phyloP scores from a whole-genome alignment of 352 stramenopile genomes.

The Pythium volutum region DNA sequence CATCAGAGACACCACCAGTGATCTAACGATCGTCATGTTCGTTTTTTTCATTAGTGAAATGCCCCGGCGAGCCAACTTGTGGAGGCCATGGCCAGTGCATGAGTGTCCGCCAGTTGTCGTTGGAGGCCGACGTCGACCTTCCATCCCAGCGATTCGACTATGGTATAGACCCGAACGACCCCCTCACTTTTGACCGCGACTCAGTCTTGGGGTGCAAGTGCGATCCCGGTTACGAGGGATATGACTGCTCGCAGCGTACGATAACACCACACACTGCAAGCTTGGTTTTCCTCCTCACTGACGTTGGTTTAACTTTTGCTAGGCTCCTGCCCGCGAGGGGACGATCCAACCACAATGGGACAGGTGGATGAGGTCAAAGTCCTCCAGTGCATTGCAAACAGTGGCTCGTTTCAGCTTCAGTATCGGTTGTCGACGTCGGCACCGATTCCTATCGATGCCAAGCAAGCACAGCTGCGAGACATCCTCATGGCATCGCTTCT shows the following conservation, averaged over 20 bases:
- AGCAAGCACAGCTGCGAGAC: slow-evolving; percentile 36
- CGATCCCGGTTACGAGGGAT: slow-evolving; percentile 86
- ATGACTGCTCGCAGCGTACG: slow-evolving; percentile 82
- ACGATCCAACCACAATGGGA: slow-evolving; percentile 75
- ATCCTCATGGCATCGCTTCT: slow-evolving; percentile 46
- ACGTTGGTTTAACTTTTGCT: not conserved
- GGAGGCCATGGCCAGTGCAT: slow-evolving; percentile 77
- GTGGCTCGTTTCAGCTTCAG: slow-evolving; percentile 56
- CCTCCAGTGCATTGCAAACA: slow-evolving; percentile 55
- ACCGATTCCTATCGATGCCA: slow-evolving; percentile 57
- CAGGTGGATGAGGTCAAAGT: slow-evolving; percentile 86
- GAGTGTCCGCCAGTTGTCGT: slow-evolving; percentile 62
- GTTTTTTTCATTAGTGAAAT: slow-evolving; percentile 41
- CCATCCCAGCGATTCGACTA: slow-evolving; percentile 63
- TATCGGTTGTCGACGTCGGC: slow-evolving; percentile 50
- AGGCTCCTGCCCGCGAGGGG: slow-evolving; percentile 83
- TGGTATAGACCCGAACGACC: slow-evolving; percentile 59
- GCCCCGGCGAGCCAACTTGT: slow-evolving; percentile 46
- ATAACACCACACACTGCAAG: not conserved
- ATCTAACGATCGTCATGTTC: not conserved
- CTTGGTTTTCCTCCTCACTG: not conserved
- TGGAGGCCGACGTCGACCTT: slow-evolving; percentile 52
- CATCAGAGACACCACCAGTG: not conserved
- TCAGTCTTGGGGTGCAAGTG: slow-evolving; percentile 87
- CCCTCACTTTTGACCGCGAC: slow-evolving; percentile 75